Conservation (phyloP, 768 basidiomycete genomes). For the Tulasnella sp. region DNA sequence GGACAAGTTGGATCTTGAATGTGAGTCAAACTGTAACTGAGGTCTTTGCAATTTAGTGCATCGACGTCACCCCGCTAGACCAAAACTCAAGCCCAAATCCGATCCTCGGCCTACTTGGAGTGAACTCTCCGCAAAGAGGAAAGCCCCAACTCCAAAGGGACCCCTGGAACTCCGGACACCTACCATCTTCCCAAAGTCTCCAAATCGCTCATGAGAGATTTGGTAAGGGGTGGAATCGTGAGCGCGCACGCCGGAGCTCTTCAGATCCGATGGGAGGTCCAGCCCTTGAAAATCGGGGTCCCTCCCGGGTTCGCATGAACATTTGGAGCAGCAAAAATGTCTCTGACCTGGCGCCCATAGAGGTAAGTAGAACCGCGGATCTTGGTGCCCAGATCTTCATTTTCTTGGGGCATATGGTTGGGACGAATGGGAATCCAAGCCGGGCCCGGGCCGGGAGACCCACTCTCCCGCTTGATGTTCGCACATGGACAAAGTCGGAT, state of each 20-base stretch:
- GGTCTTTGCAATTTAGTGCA: not conserved
- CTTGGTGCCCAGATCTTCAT: constrained; percentile 11
- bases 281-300: not conserved
- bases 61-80: not conserved
- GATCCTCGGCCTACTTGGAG: not conserved
- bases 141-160: not conserved
- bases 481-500: not conserved
- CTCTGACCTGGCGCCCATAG: not conserved
- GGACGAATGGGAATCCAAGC: not conserved
- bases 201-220: not conserved
- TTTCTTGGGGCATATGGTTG: not conserved
- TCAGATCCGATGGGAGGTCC: not conserved
- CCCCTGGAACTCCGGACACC: not conserved
- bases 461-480: not conserved
- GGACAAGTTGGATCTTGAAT: not conserved
- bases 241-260: not conserved
- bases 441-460: not conserved
- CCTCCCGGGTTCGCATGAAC: not conserved
- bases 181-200: not conserved
- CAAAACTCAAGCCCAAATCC: not conserved
- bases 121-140: not conserved
- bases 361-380: not conserved
- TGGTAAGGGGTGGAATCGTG: not conserved
- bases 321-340: not conserved
- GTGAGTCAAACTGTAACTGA: not conserved